Evolutionary conservation across 768 basidiomycete species (phyloP), one percentile per base, ranked within the genome.

Genomic region (Collybia mongolica): DNA sequence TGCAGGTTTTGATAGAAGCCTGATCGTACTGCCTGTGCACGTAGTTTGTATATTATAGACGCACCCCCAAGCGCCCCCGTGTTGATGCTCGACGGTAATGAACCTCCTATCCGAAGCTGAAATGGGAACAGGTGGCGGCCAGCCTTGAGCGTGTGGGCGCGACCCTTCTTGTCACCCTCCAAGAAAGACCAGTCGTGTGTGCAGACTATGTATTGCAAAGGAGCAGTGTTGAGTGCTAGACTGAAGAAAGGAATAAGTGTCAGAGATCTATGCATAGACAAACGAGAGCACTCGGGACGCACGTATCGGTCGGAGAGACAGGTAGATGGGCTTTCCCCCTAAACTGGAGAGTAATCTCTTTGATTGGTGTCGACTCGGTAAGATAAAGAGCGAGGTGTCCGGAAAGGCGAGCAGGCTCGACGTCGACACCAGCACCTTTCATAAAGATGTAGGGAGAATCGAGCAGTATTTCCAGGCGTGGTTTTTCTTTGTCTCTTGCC

Each of bases 121-220:
- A 98, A 98, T 19, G 95, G 95, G 68, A 98, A 98, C 20, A 84
- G 70, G 64, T 98, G 96, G 29, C 83, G 84, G 12, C 96, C 96
- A n/a, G 94, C 93, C 71, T 98, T 97, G 64, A 98, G 84, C 0
- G 94, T 98, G 60, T 91, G 93, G 9, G 79, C 74, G 60, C 88
- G 85, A 32, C 32, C 32, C 14, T 75, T 77, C 66, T 83, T 88
- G 59, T 86, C 83, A 49, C 90, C 89, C 59, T 92, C 87, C 43
- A 96, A 84, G 72, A 97, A 95, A 14, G 90, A 88, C 93, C 92
- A 95, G 54, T 93, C 90, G 61, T 95, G 91, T 51, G 80, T 81
- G 66, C 87, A 88, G 38, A 94, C 68, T 38, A 80, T 72, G 60
- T 84, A 87, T 15, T 77, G 81, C 51, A 80, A 65, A 8, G 72